These are phyloP conservation scores for Eremochloa ophiuroides DNA, from an alignment of 176 grass and related monocot genomes.

Conservation along the genomic window DNA sequence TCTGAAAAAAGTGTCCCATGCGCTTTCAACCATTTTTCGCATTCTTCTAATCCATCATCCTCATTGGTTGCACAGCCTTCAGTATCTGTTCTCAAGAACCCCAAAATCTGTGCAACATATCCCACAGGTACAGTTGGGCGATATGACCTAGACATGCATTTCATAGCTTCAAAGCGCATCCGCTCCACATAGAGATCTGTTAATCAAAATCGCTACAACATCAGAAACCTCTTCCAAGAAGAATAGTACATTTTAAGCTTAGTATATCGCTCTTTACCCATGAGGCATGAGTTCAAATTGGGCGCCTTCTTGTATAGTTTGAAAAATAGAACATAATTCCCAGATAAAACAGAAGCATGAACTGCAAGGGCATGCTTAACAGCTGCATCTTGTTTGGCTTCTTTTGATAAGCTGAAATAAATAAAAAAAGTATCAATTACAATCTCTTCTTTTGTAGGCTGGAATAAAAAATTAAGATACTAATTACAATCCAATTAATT, in stretches of 20 bases:
- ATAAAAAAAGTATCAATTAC: neutral
- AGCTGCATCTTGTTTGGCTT: conserved; percentile 72
- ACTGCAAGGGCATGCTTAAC: conserved; percentile 92
- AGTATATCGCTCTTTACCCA: conserved; percentile 60
- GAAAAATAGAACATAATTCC: conserved; percentile 92
- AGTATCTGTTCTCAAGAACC: conserved; percentile 45
- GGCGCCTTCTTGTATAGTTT: conserved; percentile 83
- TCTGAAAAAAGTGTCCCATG: conserved; percentile 68
- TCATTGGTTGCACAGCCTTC: conserved; percentile 29
- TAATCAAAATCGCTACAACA: conserved; percentile 21
- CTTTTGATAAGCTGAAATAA: conserved; percentile 73
- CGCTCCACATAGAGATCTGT: conserved; percentile 84
- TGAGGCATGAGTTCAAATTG: conserved; percentile 84
- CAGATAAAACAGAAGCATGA: conserved; percentile 78
- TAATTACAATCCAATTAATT: neutral
- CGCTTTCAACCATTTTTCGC: conserved; percentile 83
- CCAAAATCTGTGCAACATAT: conserved; percentile 72
- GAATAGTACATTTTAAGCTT: conserved; percentile 20
- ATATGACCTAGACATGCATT: conserved; percentile 89
- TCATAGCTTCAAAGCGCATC: conserved; percentile 86
- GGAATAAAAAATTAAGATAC: conserved; percentile 27
- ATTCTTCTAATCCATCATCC: conserved; percentile 57
- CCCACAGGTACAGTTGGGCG: conserved; percentile 58
- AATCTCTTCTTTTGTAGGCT: conserved; percentile 57
- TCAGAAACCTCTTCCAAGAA: conserved; percentile 5